phyloP scores from a whole-genome alignment of 139 green algal species.

The Penium margaritaceum region DNA sequence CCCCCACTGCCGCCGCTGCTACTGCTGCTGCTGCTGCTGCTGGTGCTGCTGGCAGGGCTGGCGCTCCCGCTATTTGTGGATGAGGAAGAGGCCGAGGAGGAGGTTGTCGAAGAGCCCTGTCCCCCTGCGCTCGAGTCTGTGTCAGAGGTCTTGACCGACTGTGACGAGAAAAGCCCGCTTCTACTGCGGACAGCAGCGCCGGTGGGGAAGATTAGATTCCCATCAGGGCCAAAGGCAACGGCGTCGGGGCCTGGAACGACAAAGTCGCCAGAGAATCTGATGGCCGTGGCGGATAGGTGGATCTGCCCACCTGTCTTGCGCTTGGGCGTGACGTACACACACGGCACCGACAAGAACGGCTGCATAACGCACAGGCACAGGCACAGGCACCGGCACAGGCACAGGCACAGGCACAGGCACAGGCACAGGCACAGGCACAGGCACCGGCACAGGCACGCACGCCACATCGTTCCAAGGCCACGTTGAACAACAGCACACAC shows the following conservation, averaged over 20 bases:
- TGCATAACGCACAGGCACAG: neutral
- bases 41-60: neutral
- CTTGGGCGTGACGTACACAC: slow-evolving; percentile 1
- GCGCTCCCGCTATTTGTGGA: neutral
- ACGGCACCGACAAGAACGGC: slow-evolving; percentile 15
- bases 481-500: neutral
- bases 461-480: neutral
- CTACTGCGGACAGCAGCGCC: too few relatives aligned
- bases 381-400: neutral
- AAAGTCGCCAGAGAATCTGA: slow-evolving; percentile 11
- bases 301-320: slow-evolving; percentile 6
- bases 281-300: neutral
- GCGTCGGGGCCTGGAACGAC: neutral
- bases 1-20: neutral
- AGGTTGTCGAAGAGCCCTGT: neutral
- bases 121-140: too few relatives aligned
- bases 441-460: neutral
- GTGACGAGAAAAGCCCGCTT: too few relatives aligned
- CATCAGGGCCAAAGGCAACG: neutral
- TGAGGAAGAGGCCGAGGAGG: neutral
- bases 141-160: too few relatives aligned
- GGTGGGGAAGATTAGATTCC: neutral
- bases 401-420: neutral
- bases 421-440: neutral
- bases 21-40: neutral